Base-by-base conservation (phyloP, 352 stramenopile genomes). In the Peronosclerospora sorghi region DNA sequence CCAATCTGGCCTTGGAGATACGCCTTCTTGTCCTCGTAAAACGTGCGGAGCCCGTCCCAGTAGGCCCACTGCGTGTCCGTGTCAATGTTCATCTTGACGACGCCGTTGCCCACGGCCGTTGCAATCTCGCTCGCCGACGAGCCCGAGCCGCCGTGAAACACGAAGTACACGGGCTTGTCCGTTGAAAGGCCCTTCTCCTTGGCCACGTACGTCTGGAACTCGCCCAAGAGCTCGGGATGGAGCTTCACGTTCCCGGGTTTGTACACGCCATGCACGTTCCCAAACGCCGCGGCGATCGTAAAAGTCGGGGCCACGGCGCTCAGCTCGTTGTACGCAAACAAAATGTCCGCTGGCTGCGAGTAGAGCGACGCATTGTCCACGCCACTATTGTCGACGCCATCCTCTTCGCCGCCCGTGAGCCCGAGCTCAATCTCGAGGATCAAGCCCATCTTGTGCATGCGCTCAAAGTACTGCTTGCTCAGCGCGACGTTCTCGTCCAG, bases 1-100 rank as follows among this genome's bases (percentile, higher is more conserved):
- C 95, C 96, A 48, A 99, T 98, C 73, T 98, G 95, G 68, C 69
- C 80, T 65, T 98, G 95, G 23, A 98, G 64, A 77, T 97, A 98
- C 50, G 86, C 94, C 74, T 97, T 95, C 82, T 98, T 96, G 47
- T 87, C 85, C 54, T 91, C 77, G 73, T 98, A 97, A 64, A 97
- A 98, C 60, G 88, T 82, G 84, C 96, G 88, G 94, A 98, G 81
- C 59, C 95, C 95, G 65, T 98, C 88, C 96, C 95, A 98, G 91
- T 97, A 99, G 40, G 91, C 86, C 94, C 95, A 99, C 81, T 99
- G 95, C 49, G 93, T 98, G 73, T 98, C 95, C 53, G 95, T 99
- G 79, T 99, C 95, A 64, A 99, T 97, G 87, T 99, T 98, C 95
- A 99, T 99, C 86, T 99, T 99, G 54, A 98, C 89, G 35, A 98